Base-by-base conservation (phyloP, 2,329 filamentous ascomycete species). In the Alternaria brassicicola region DNA sequence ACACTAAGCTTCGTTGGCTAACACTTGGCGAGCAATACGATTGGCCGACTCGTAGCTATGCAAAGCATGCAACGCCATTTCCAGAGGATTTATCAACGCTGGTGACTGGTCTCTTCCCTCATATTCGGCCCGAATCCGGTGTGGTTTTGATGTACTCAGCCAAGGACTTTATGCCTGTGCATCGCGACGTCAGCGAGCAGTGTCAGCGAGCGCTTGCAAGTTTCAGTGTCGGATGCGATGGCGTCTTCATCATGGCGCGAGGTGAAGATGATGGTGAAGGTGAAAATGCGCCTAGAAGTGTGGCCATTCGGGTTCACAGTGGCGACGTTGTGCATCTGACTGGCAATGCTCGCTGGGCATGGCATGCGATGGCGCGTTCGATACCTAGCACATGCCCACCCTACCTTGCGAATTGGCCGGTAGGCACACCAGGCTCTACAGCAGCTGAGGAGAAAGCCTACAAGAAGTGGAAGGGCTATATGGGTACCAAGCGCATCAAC, bases 1-100 rank as follows among this genome's bases (percentile, higher is more conserved):
- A 89, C 56, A 90, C 89, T 63, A 93, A 91, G 63, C 85, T 98
- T 23, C 91, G 94, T 66, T 99, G 95, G 95, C 86, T 97, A 51
- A 98, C 94, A 0, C 85, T 99, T 5, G 95, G 94, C 46, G 94
- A 93, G 0, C 94, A 98, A 76, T 98, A 98, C 77, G 92, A 98
- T 79, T 98, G 94, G 95, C 95, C 93, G 0, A 88, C 88, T 60
- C 93, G 96, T 62, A 83, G 88, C 23, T 98, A 98, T 71, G 92
- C 93, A 0, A 80, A 83, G 25, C 69, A 78, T 19, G 88, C 90
- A 1, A 92, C 92, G 0, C 74, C 80, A 0, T 97, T 97, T 67
- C 93, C 94, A 0, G 56, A 76, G 9, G 93, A 97, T 71, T 83
- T 96, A 33, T 86, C 87, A 3, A 78, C 73, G 3, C 85, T 97